phyloP scores from a whole-genome alignment of 2,329 filamentous ascomycete species.

The Phyllosticta citriasiana region DNA sequence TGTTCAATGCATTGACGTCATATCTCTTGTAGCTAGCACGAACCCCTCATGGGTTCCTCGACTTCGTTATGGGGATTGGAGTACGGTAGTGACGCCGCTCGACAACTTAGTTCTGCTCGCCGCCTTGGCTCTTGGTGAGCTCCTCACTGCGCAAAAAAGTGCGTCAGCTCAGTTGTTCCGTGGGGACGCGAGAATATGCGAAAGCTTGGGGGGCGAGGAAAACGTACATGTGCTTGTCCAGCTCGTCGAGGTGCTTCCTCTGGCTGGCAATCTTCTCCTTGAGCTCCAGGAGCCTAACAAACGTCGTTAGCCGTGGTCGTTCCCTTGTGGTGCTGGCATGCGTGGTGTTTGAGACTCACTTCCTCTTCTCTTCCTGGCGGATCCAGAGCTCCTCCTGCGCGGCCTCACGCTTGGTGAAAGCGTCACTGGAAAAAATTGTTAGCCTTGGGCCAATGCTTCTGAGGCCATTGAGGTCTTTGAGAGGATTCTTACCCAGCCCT shows the following conservation, averaged over 20 bases:
- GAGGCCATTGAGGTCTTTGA: not conserved
- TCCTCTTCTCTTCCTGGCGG: slow-evolving; percentile 78
- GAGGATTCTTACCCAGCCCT: slow-evolving; percentile 23
- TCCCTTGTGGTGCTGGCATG: not conserved
- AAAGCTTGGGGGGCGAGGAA: not conserved
- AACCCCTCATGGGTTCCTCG: not conserved
- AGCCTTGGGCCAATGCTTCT: slow-evolving; percentile 7
- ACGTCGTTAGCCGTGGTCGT: not conserved
- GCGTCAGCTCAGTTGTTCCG: slow-evolving; percentile 8
- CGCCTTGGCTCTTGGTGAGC: slow-evolving; percentile 61
- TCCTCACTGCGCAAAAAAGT: slow-evolving; percentile 53
- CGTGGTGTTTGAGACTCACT: slow-evolving; percentile 36
- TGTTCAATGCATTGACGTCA: not conserved
- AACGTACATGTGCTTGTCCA: slow-evolving; percentile 77
- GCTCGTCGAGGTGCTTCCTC: slow-evolving; percentile 71
- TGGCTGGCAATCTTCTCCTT: slow-evolving; percentile 62
- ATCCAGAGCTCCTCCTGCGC: slow-evolving; percentile 80
- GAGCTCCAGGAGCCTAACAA: slow-evolving; percentile 55
- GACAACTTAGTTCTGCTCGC: slow-evolving; percentile 37
- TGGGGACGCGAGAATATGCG: not conserved
- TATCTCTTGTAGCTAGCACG: not conserved
- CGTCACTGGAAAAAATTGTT: slow-evolving; percentile 50
- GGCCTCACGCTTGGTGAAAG: slow-evolving; percentile 85
- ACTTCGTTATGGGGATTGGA: not conserved
- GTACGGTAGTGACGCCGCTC: not conserved